A percentile compares a stretch with the other conserved stretches of the same genome.
Conservation (phyloP, 805 yeast genomes). For the Wickerhamiella australiensis region DNA sequence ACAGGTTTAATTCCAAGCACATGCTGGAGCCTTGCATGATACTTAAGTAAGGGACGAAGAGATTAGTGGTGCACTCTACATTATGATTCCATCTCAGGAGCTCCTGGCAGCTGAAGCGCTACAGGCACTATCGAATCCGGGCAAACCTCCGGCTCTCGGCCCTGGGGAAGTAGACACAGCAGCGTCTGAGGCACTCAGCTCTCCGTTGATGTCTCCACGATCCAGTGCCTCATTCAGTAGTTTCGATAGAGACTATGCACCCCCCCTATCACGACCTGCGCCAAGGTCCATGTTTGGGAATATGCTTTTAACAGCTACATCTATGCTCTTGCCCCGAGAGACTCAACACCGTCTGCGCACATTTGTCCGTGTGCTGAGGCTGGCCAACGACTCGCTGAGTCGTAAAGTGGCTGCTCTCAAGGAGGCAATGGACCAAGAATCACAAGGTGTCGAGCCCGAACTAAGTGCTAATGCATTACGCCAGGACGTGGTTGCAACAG, state of each 20-base stretch:
- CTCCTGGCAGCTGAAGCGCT: conserved; percentile 23
- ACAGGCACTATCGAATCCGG: conserved; percentile 15
- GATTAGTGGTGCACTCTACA: background rate
- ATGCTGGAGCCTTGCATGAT: background rate
- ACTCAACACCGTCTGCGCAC: conserved; percentile 18
- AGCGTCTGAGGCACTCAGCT: background rate
- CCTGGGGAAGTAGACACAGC: background rate
- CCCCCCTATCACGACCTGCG: background rate
- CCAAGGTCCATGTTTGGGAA: conserved; percentile 11
- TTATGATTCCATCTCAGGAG: conserved; percentile 17
- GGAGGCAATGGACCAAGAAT: conserved; percentile 21
- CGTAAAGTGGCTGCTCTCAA: conserved; percentile 19
- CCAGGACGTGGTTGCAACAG: conserved; percentile 75
- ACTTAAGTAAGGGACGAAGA: background rate
- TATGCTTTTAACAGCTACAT: conserved; percentile 28
- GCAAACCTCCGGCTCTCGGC: background rate
- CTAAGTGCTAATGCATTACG: conserved; percentile 36
- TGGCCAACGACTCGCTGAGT: conserved; percentile 20
- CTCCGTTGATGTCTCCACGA: conserved; percentile 3
- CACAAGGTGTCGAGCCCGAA: conserved; percentile 20
- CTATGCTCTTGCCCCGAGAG: conserved; percentile 33
- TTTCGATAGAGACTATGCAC: conserved; percentile 6
- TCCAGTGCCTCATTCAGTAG: background rate
- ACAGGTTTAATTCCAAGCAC: background rate
- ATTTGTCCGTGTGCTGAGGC: conserved; percentile 18